A percentile compares a stretch with the other conserved stretches of the same genome.
Evolutionary conservation across 1,284 basidiomycete species (phyloP).

Genomic region (Apiotrichum sp.): DNA sequence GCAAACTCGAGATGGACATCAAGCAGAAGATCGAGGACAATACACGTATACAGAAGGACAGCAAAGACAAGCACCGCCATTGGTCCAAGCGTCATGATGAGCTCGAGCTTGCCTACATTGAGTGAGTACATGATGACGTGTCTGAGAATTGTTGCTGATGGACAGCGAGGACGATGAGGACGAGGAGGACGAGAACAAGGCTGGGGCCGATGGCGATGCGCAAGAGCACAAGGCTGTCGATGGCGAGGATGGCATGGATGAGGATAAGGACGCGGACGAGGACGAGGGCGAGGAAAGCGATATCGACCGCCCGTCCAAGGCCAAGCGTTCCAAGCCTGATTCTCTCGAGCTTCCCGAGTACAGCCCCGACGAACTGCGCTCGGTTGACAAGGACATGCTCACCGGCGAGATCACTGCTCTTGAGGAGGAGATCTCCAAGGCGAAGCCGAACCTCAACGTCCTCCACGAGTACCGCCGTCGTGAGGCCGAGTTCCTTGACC

Average conservation of each 20-base stretch:
- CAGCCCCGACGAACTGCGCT: conserved; percentile 67
- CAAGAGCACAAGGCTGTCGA: conserved; percentile 11
- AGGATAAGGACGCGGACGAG: conserved; percentile 20
- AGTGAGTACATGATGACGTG: conserved; percentile 56
- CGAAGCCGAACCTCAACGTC: conserved; percentile 79
- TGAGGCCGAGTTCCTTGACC: conserved; percentile 81
- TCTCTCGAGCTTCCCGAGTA: conserved; percentile 63
- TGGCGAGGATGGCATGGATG: conserved; percentile 18
- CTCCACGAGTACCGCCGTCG: conserved; percentile 85
- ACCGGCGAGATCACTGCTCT: conserved; percentile 70
- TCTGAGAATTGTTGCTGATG: conserved; percentile 16
- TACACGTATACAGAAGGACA: conserved; percentile 60
- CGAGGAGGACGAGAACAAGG: conserved; percentile 29
- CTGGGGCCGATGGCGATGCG: conserved; percentile 30
- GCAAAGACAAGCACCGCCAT: conserved; percentile 59
- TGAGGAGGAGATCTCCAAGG: conserved; percentile 76
- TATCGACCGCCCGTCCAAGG: conserved; percentile 27
- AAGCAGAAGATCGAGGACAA: conserved; percentile 66
- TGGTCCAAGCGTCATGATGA: conserved; percentile 69
- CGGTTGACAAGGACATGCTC: conserved; percentile 66
- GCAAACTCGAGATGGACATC: conserved; percentile 77
- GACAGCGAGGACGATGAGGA: conserved; percentile 42
- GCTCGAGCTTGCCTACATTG: conserved; percentile 74
- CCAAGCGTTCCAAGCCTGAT: conserved; percentile 20
- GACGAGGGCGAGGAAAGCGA: conserved; percentile 48